Conservation (phyloP, 2,329 filamentous ascomycete genomes). For the Pseudogymnoascus sp. region DNA sequence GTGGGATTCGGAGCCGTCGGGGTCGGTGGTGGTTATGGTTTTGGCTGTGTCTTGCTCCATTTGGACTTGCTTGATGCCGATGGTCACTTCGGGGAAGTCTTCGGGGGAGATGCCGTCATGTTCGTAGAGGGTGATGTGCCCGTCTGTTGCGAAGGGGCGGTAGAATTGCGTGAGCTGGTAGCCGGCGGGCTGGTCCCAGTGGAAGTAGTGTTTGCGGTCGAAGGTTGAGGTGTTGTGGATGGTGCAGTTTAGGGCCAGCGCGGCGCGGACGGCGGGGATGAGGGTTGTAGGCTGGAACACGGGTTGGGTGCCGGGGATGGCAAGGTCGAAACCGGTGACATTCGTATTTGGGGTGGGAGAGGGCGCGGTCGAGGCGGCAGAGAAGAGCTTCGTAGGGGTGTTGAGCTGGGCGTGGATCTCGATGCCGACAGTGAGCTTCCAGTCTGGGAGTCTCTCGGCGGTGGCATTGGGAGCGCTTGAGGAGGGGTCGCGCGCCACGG, state of each 20-base stretch:
- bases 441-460: slow-evolving; percentile 32
- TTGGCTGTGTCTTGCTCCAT: slow-evolving; percentile 98
- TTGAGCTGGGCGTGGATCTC: slow-evolving; percentile 97
- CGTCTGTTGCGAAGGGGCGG: slow-evolving; percentile 60
- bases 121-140: slow-evolving; percentile 59
- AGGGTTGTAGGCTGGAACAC: slow-evolving; percentile 75
- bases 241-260: slow-evolving; percentile 72
- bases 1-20: slow-evolving; percentile 57
- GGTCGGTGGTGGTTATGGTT: slow-evolving; percentile 54
- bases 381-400: slow-evolving; percentile 83
- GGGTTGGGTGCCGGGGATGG: slow-evolving; percentile 84
- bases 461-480: slow-evolving; percentile 25
- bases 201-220: slow-evolving; percentile 98
- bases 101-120: slow-evolving; percentile 73
- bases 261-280: slow-evolving; percentile 83
- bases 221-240: slow-evolving; percentile 74
- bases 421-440: slow-evolving; percentile 93
- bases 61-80: slow-evolving; percentile 90
- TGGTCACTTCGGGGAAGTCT: slow-evolving; percentile 46
- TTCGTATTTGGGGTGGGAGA: slow-evolving; percentile 73
- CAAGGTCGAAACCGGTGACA: slow-evolving; percentile 80
- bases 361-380: slow-evolving; percentile 55
- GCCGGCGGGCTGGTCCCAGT: slow-evolving; percentile 92
- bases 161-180: slow-evolving; percentile 99
- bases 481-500: slow-evolving; percentile 26